phyloP scores from a whole-genome alignment of 2,329 filamentous ascomycete genomes.

The Arthroderma sp. region DNA sequence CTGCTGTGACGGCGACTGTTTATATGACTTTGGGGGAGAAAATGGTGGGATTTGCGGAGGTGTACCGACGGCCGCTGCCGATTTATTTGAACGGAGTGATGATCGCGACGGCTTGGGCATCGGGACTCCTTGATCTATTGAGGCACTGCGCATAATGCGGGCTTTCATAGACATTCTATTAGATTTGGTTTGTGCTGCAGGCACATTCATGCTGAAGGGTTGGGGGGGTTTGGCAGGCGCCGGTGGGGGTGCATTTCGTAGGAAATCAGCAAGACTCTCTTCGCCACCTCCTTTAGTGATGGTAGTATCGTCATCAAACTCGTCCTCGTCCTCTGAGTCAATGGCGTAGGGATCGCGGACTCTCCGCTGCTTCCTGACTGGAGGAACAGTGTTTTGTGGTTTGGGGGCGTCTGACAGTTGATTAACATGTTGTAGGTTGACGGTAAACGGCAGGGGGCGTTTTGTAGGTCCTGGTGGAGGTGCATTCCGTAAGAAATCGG shows the following conservation, averaged over 20 bases:
- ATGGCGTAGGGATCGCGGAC: constrained; percentile 89
- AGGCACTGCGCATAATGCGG: constrained; percentile 22
- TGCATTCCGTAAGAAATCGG: constrained; percentile 36
- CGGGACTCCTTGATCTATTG: constrained; percentile 16
- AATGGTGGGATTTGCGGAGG: constrained; percentile 16
- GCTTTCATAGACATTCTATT: constrained; percentile 17
- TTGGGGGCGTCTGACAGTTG: background rate
- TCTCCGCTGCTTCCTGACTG: constrained; percentile 36
- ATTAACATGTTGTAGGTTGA: constrained; percentile 11
- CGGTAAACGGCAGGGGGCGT: constrained; percentile 19
- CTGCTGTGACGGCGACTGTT: background rate
- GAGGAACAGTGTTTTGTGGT: background rate
- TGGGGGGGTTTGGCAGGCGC: constrained; percentile 20
- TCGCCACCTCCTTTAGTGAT: constrained; percentile 25
- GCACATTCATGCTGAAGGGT: constrained; percentile 17
- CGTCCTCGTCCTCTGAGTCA: constrained; percentile 58
- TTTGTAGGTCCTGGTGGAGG: constrained; percentile 26
- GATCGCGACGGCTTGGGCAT: constrained; percentile 20
- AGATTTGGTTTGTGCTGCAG: too few relatives aligned
- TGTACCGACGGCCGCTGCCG: constrained; percentile 6
- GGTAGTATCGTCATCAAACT: constrained; percentile 38
- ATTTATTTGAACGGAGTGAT: constrained; percentile 19
- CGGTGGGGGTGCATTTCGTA: constrained; percentile 33
- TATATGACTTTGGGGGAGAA: constrained; percentile 7
- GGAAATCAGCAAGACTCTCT: constrained; percentile 37